phyloP scores from a whole-genome alignment of 2,329 filamentous ascomycete species.

The Sclerotinia borealis region DNA sequence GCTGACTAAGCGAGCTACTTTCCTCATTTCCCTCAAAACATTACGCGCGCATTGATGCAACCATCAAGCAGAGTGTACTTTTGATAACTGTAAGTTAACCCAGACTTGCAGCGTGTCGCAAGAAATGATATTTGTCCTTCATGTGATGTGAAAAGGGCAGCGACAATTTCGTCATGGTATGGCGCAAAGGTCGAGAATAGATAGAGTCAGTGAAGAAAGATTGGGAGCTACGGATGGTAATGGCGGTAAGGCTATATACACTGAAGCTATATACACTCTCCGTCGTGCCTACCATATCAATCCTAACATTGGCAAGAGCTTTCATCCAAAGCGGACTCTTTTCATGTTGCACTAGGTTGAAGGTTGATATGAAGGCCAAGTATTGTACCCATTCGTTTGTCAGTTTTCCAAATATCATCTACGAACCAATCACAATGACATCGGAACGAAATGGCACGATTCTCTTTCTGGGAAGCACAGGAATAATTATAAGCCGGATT shows the following conservation, averaged over 20 bases:
- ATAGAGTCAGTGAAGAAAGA: no score
- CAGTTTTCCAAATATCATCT: background rate
- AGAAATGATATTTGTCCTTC: background rate
- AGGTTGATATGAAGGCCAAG: background rate
- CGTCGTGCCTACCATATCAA: background rate
- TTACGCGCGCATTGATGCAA: background rate
- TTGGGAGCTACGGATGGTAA: no score
- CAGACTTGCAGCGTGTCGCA: background rate
- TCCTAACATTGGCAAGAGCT: background rate
- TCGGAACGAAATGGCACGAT: background rate
- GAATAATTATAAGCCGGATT: background rate
- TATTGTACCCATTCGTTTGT: background rate
- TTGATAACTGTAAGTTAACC: background rate
- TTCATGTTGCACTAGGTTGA: background rate
- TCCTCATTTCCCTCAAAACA: background rate
- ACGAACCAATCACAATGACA: background rate
- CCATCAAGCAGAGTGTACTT: background rate
- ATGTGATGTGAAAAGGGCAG: background rate
- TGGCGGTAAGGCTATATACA: no score
- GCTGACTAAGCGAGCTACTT: background rate
- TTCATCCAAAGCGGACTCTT: background rate
- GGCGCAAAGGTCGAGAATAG: background rate
- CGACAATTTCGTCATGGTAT: background rate
- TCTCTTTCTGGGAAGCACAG: background rate
- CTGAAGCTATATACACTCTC: background rate